Evolutionary conservation across 2,329 filamentous ascomycete species (phyloP), one percentile per base, ranked within the genome.

Genomic region (Aspergillus sp.): DNA sequence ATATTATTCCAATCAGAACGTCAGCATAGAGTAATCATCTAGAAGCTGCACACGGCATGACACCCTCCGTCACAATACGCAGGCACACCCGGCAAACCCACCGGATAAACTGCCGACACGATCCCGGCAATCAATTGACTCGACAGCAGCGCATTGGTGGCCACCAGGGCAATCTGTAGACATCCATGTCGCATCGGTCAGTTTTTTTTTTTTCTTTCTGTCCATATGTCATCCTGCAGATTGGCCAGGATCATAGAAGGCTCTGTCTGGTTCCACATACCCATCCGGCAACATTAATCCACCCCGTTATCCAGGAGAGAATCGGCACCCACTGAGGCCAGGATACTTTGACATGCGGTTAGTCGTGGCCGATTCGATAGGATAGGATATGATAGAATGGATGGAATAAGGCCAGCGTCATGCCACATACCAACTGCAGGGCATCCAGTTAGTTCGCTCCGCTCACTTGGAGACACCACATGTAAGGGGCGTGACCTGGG

Each of bases 231-330:
- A 52, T 52, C 36, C 32, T 36, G 12, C 10, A 11, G 10, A 36
- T 11, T 42, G 26, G 26, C 46, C 31, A 50, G 14, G 7, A 16
- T 24, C 29, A 12, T 36, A 12, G 32, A 16, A 29, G 32, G 29
- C 4, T 24, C 7, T 20, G 14, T n/a, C 11, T 6, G 6, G 31
- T n/a, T 49, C 18, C 26, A 7, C 64, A 26, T 32, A 90, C 86
- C 86, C 88, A 90, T 22, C 87, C 88, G 6, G 85, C 86, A 14
- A 87, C 83, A 87, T 90, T 74, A 47, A 74, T 68, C 87, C 88
- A 91, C n/a, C 88, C 89, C 0, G 87, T 90, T 46, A 86, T 81
- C 78, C 87, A 91, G 50, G 86, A 87, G 10, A 90, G 80, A 18
- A 85, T 78, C 0, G 85, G 84, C 1, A 84, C 83, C 80, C 82